These are phyloP conservation scores for Vicia sativa DNA, from an alignment of 306 rosid species.

Conservation along the genomic window DNA sequence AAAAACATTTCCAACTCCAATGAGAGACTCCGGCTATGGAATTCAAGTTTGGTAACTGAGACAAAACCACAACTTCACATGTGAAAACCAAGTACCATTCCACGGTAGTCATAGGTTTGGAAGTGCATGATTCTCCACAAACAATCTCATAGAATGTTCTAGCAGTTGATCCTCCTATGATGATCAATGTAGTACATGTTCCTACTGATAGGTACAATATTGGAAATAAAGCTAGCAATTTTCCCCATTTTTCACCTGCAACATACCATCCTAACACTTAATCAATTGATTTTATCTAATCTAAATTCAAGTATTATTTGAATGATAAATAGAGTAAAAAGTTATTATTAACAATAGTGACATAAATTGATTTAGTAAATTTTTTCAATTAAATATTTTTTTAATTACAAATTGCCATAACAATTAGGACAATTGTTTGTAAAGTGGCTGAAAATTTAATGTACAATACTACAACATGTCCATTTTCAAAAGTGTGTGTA, in stretches of 20 bases:
- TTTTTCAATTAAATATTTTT: too few relatives aligned
- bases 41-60: slow-evolving; percentile 58
- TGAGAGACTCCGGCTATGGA: slow-evolving; percentile 55
- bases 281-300: too few relatives aligned
- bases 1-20: slow-evolving; percentile 58
- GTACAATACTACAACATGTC: neutral
- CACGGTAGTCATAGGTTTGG: slow-evolving; percentile 51
- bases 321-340: too few relatives aligned
- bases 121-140: slow-evolving; percentile 49
- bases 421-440: neutral
- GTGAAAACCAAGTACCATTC: slow-evolving; percentile 64
- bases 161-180: slow-evolving; percentile 59
- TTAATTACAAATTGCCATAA: too few relatives aligned
- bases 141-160: slow-evolving; percentile 49
- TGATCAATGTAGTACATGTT: slow-evolving; percentile 56
- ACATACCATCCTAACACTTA: neutral
- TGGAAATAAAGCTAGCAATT: slow-evolving; percentile 46
- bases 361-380: neutral
- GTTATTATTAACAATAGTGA: too few relatives aligned
- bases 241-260: slow-evolving; percentile 58
- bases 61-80: slow-evolving; percentile 48
- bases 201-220: slow-evolving; percentile 62
- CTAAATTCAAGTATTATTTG: too few relatives aligned
- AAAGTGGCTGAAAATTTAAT: neutral
- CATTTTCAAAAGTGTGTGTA: neutral